These are phyloP conservation scores for Tremellales sp. DNA, from an alignment of 1,284 basidiomycete species.

Conservation along the genomic window DNA sequence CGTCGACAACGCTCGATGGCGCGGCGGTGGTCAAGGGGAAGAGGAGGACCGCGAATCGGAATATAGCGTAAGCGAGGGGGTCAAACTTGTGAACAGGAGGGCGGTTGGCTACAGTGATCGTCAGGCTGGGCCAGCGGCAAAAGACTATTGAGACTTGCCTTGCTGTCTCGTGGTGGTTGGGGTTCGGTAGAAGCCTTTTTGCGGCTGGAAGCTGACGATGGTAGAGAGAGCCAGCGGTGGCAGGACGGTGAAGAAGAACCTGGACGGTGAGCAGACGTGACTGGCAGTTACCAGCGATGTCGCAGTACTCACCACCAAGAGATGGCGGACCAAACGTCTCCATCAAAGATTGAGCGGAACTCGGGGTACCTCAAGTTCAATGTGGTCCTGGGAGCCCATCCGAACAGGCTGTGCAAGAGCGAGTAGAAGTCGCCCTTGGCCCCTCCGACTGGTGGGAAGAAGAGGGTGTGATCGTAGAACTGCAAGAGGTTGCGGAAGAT, in stretches of 20 bases:
- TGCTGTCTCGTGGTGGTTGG: conserved; percentile 27
- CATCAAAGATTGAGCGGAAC: conserved; percentile 16
- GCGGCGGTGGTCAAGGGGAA: conserved; percentile 43
- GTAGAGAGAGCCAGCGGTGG: conserved; percentile 39
- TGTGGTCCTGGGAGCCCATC: conserved; percentile 37
- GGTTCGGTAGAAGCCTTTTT: conserved; percentile 23
- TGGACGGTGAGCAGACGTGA: conserved; percentile 8
- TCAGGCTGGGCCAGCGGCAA: conserved; percentile 22
- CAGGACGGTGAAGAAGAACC: conserved; percentile 39
- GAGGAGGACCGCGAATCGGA: conserved; percentile 41
- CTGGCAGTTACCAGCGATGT: neutral
- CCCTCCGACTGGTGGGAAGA: conserved; percentile 32
- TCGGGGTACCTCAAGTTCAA: conserved; percentile 32
- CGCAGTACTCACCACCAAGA: conserved; percentile 40
- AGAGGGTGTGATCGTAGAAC: conserved; percentile 35
- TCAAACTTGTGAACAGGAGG: conserved; percentile 13
- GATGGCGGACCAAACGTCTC: conserved; percentile 35
- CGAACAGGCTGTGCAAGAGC: conserved; percentile 34
- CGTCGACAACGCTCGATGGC: conserved; percentile 34
- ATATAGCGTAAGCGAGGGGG: conserved; percentile 39
- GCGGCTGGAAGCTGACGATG: conserved; percentile 39
- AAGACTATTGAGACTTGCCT: conserved; percentile 14
- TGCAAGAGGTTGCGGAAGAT: conserved; percentile 36
- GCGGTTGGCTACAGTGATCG: neutral
- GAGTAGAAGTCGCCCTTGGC: conserved; percentile 28